Conservation (phyloP, 2,329 filamentous ascomycete species). For the Macrophomina phaseolina region DNA sequence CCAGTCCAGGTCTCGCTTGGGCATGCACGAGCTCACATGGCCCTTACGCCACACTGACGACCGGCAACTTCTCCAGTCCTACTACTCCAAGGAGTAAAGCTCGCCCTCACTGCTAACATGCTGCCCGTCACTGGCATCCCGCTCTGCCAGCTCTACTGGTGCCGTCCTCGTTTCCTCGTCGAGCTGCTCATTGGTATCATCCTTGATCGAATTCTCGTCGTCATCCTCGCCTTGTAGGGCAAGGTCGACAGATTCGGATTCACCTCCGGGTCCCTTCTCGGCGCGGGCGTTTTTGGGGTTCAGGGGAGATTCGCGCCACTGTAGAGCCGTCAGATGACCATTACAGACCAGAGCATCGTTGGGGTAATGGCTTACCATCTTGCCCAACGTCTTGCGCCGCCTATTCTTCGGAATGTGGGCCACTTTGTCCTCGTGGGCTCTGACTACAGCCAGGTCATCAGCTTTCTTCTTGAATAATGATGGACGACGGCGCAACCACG, state of each 20-base stretch:
- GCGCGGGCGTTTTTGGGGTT: slow-evolving; percentile 18
- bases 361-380: neutral
- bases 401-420: slow-evolving; percentile 11
- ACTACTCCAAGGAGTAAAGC: neutral
- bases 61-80: no score
- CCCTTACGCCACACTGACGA: neutral
- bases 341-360: neutral
- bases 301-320: slow-evolving; percentile 13
- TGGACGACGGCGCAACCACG: neutral
- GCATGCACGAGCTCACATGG: neutral
- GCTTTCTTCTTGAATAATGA: neutral
- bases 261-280: neutral
- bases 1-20: neutral
- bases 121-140: neutral
- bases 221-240: neutral
- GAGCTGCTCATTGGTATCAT: neutral
- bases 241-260: neutral
- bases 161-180: neutral
- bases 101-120: neutral
- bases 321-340: neutral
- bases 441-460: neutral
- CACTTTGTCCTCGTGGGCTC: slow-evolving; percentile 2
- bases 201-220: neutral
- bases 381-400: slow-evolving; percentile 14
- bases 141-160: neutral